Base-by-base conservation (phyloP, 2,329 filamentous ascomycete species). In the Neopestalotiopsis rosae region DNA sequence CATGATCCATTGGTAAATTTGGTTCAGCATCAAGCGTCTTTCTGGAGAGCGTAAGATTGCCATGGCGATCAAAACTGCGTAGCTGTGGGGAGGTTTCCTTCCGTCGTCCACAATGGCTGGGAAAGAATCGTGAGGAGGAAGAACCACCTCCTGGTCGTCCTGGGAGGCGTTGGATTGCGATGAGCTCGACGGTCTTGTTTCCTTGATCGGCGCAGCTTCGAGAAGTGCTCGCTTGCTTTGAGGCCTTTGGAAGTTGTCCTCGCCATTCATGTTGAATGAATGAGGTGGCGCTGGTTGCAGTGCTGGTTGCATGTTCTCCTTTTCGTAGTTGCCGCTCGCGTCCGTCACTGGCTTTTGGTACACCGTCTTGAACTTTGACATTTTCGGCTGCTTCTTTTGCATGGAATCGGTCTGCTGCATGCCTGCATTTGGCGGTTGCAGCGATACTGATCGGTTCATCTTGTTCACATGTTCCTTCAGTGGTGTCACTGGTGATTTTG, bases 1-100 rank as follows among this genome's bases (percentile, higher is more conserved):
- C n/a, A 94, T 97, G 75, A 99, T 98, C 95, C 96, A 99, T 79
- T 97, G 97, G 87, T 98, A 99, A 74, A 99, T 99, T 80, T 98
- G 94, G 32, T 94, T 91, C 20, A 99, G 87, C 1, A 96, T 98
- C 71, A 98, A 86, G 66, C 93, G 92, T 70, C 94, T 91, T 70
- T 91, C 90, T 13, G 93, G 91, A 4, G 96, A 94, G 71, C 95
- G 91, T 28, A 98, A 86, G 75, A 99, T 98, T 65, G 96, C 94
- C 95, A 98, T 98, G 78, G 94, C 96, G 72, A 98, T 98, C 74
- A 99, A 87, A 74, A 92, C 93, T 24, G 96, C 95, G 79, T 99
- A 99, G 82, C 95, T 98, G 81, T 95, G 94, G 5, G 90, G 88
- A 5, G 96, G 96, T 79, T 99, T 98, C 67, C 86, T 86, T 75